Percentiles rank a stretch among this genome's conserved stretches.
phyloP scores from a whole-genome alignment of 2,329 filamentous ascomycete genomes.

The Fusarium sp. region DNA sequence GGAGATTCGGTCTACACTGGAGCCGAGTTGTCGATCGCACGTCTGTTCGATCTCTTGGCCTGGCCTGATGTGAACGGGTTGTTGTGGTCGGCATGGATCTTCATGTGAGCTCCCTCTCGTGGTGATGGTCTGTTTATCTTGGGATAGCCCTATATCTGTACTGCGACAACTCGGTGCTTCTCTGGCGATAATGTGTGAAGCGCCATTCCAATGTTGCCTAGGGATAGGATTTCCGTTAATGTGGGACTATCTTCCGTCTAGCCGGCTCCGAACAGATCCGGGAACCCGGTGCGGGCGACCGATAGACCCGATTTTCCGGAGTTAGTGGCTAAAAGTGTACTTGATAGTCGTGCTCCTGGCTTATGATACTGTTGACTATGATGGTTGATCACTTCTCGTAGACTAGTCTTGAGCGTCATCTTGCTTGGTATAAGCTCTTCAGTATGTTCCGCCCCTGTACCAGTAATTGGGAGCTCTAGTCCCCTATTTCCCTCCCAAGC shows the following conservation, averaged over 20 bases:
- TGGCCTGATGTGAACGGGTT: neutral
- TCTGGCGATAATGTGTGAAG: constrained; percentile 11
- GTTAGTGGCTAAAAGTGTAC: neutral
- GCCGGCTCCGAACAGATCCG: neutral
- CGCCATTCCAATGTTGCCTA: constrained; percentile 21
- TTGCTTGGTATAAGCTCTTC: neutral
- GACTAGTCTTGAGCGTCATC: neutral
- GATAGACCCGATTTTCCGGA: neutral
- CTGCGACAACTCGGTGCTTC: constrained; percentile 6
- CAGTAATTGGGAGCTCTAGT: neutral
- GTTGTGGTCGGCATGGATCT: constrained; percentile 28
- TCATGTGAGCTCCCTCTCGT: neutral
- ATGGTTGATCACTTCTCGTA: neutral
- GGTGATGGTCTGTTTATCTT: neutral
- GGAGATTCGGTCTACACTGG: neutral
- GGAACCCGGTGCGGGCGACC: neutral
- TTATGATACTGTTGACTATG: neutral
- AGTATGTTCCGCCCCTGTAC: neutral
- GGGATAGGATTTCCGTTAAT: neutral
- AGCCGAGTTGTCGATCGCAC: neutral
- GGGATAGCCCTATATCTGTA: neutral
- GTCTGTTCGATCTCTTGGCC: neutral
- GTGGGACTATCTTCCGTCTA: neutral
- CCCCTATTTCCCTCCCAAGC: neutral
- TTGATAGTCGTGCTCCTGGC: neutral